Evolutionary conservation across 2,329 filamentous ascomycete genomes (phyloP), one percentile per base, ranked within the genome.

Genomic region (Lachnum nothofagi): DNA sequence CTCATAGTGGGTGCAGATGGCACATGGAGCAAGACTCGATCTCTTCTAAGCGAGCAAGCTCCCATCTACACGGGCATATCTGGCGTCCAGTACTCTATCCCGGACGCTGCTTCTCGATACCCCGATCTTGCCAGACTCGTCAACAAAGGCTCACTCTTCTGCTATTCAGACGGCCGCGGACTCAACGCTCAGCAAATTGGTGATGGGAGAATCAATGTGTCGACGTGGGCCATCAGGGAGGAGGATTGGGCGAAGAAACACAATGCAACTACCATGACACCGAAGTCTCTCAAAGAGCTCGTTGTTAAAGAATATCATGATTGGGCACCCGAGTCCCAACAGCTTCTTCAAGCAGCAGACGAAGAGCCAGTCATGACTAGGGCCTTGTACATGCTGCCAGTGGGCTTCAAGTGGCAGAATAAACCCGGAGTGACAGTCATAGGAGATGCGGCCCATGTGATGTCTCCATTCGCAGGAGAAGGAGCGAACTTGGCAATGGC

Each of bases 341-440:
- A 62, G 35, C 27, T 63, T 19, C 53, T 60, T 6, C 52, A 44
- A 20, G 50, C 52, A 2, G 70, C 1, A 8, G 60, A 64, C 19
- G 56, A 49, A 0, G 42, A 44, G 1, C 19, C 9, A 10, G 42
- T 65, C 2, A 55, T 60, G 8, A 17, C 63, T 20, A 60, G 57
- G 39, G 56, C 63, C 0, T 8, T 59, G 10, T 59, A 52, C 31
- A 46, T 49, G 46, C 27, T 60, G 14, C 55, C 56, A 2, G 25
- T 50, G 8, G 57, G 52, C 7, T 46, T 48, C 9, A 42, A 76
- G 38, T 84, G 81, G 81, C 57, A 66, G 7, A 83, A 79, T 38
- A 73, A 80, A 45, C 71, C 75, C 0, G 70, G 79, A 0, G 77
- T 81, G 8, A 81, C 78, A 0, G 68, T 80, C 0, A 76, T 82